Conservation (phyloP, 2,329 filamentous ascomycete genomes). For the Sarocladiaceae sp. region DNA sequence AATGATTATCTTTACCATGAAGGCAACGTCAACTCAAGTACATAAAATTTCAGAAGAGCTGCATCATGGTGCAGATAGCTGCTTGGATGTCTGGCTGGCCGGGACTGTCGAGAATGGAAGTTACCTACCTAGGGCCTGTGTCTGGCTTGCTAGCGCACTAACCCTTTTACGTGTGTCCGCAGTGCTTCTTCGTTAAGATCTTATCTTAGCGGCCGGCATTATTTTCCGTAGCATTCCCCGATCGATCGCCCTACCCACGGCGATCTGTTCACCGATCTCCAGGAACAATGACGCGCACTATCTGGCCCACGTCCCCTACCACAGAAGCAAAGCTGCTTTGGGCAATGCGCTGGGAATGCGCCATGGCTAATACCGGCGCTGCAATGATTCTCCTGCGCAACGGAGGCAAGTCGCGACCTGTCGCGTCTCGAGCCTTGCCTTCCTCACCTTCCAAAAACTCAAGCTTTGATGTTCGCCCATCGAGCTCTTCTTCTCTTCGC, state of each 20-base stretch:
- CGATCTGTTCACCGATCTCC: conserved; percentile 22
- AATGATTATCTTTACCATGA: too few species aligned
- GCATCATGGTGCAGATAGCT: too few species aligned
- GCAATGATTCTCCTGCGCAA: neutral
- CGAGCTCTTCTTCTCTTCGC: neutral
- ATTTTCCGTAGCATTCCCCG: neutral
- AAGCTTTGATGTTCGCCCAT: neutral
- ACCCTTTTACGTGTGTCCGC: too few species aligned
- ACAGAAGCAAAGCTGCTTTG: conserved; percentile 6
- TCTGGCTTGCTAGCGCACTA: too few species aligned
- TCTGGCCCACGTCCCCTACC: conserved; percentile 20
- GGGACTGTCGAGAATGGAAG: too few species aligned
- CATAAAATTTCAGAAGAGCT: too few species aligned
- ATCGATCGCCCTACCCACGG: conserved; percentile 1
- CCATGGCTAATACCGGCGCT: neutral
- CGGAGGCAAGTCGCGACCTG: neutral
- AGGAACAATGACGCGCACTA: conserved; percentile 24
- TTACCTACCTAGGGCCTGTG: too few species aligned
- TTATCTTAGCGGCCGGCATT: neutral
- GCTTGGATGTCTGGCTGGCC: too few species aligned
- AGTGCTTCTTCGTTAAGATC: neutral
- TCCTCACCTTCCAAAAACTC: neutral
- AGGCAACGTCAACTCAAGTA: too few species aligned
- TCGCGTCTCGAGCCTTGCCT: neutral
- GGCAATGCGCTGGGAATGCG: neutral